Evolutionary conservation across 169 alveolate species (phyloP), one percentile per base, ranked within the genome.

Genomic region (Eimeria sp.): DNA sequence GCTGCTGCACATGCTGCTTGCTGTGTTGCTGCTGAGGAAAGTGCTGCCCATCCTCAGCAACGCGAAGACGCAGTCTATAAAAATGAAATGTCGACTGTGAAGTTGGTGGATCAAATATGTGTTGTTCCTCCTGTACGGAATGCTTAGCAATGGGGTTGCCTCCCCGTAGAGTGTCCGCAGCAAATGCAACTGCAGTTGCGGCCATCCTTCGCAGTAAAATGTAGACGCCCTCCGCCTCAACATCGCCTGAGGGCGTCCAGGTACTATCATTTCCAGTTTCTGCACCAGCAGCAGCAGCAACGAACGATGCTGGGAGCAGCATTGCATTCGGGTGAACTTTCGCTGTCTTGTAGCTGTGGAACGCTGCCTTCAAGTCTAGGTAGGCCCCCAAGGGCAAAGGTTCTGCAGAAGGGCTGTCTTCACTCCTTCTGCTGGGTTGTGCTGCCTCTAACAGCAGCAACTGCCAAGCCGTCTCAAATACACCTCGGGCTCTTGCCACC

Each of bases 281-380:
- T n/a, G 80, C 47, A 70, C 63, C 87, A 61, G 70, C 70, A 61
- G 70, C 70, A 47, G 25, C 63, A 22, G 87, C 87, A 43, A 34
- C 63, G 45, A 76, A 76, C 16, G 87, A 70, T 6, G 22, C 61
- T 47, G 87, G 87, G 7, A 47, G 87, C 57, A 76, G 61, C 63
- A 27, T 3, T 47, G 61, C 43, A 76, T 18, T 58, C 87, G 87
- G 63, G 57, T 47, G 87, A 76, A 9, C 11, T 76, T 30, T 40
- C 20, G 87, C 87, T 47, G 61, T 34, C 87, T 47, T 76, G 61
- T 76, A 76, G 87, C 63, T 76, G 16, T 14, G 58, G 30, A 76
- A 76, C 14, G 87, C 87, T 43, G 58, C 57, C 27, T 76, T 27
- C 30, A 76, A 76, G 63, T 47, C 54, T n/a, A 30, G 30, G 18